Conservation (phyloP, 768 basidiomycete species). For the Sporobolomyces pararoseus region DNA sequence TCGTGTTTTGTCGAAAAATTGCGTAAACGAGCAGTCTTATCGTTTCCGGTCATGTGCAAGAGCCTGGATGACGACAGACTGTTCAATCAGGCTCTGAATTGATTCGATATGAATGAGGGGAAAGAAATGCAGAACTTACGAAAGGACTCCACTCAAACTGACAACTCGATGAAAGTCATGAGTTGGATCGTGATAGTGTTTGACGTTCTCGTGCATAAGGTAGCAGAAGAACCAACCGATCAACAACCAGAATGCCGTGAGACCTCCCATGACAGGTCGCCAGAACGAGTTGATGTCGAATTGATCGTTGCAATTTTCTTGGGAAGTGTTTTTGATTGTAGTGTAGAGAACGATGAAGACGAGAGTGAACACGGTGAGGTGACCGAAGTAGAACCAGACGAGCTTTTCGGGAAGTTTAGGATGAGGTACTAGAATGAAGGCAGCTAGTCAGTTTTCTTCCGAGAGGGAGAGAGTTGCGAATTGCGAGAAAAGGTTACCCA, state of each 20-base stretch:
- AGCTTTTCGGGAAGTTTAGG: neutral
- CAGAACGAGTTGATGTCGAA: neutral
- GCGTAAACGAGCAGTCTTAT: neutral
- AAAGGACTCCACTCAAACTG: neutral
- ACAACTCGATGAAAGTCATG: neutral
- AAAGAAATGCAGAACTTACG: neutral
- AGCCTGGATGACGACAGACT: too few species aligned
- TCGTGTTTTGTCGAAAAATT: neutral
- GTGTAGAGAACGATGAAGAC: neutral
- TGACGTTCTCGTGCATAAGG: slow-evolving; percentile 5
- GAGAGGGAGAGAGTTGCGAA: too few species aligned
- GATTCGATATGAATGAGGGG: neutral
- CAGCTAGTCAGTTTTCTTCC: too few species aligned
- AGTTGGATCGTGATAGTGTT: neutral
- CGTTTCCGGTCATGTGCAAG: neutral
- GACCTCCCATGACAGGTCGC: slow-evolving; percentile 11
- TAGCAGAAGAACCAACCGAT: neutral
- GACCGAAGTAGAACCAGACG: slow-evolving; percentile 8
- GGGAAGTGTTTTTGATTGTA: neutral
- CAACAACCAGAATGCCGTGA: neutral
- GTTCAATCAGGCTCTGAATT: too few species aligned
- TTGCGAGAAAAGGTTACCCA: too few species aligned
- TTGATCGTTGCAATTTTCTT: slow-evolving; percentile 14
- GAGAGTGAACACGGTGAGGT: slow-evolving; percentile 3
- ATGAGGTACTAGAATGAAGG: slow-evolving; percentile 2